These are phyloP conservation scores for Euptelea pleiosperma DNA, from an alignment of 164 flowering plant genomes.

Conservation along the genomic window DNA sequence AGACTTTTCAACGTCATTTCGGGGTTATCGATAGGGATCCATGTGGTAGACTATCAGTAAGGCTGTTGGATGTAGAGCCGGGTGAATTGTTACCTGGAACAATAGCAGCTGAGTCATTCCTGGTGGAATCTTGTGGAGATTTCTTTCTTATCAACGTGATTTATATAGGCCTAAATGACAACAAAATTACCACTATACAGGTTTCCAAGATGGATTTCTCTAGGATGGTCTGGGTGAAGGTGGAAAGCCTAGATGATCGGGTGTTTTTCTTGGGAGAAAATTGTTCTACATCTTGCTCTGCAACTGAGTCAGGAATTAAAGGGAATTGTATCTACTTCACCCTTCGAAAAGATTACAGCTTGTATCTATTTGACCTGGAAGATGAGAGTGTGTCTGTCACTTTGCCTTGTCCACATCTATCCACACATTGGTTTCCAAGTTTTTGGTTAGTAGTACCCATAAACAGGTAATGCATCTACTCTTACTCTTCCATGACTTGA, in stretches of 20 bases:
- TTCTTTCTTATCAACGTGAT: neutral
- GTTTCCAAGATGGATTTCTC: slow-evolving; percentile 6
- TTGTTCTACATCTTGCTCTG: neutral
- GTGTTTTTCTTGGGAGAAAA: neutral
- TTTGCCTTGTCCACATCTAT: neutral
- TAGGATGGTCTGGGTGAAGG: neutral
- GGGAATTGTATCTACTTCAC: neutral
- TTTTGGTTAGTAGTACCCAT: neutral
- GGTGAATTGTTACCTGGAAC: neutral
- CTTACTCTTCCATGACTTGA: too few relatives aligned
- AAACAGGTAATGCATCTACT: too few relatives aligned
- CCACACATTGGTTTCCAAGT: neutral
- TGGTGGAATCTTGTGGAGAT: slow-evolving; percentile 2
- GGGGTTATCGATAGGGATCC: too few relatives aligned
- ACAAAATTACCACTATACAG: neutral
- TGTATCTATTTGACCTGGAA: neutral
- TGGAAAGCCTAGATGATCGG: neutral
- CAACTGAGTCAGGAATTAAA: neutral
- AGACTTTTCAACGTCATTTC: neutral
- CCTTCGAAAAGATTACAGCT: neutral
- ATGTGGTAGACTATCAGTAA: neutral
- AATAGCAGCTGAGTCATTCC: neutral
- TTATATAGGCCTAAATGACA: too few relatives aligned
- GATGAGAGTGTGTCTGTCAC: neutral
- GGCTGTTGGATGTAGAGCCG: neutral